Evolutionary conservation across 2,329 filamentous ascomycete genomes (phyloP), one percentile per base, ranked within the genome.

Genomic region (Orbilia blumenaviensis): DNA sequence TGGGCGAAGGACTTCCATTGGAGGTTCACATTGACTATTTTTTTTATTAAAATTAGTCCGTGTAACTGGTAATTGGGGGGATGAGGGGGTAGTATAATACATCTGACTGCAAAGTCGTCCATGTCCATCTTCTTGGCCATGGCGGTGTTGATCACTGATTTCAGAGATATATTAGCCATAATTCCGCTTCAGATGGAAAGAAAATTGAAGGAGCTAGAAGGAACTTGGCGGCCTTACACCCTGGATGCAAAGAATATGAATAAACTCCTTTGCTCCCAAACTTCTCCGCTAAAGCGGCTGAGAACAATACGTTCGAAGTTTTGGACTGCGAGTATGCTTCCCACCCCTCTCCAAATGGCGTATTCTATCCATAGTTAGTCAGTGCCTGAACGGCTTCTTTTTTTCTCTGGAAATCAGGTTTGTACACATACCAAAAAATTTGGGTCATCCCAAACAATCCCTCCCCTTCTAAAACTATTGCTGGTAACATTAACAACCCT

Each of bases 251-350:
- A 1, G 81, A 81, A 52, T 84, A 85, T 0, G 83, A 80, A 48
- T 80, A 79, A 16, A 86, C 82, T 0, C 82, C 81, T 18, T 79
- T 79, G 3, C 52, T 66, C 0, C 79, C 72, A 25, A 84, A 76
- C 38, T 81, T 80, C 34, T 83, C 77, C 10, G 84, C 83, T 10
- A 86, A 80, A 10, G 80, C 82, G 25, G 84, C 69, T 0, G 82
- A 83, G 71, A 86, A 85, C 50, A 86, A 79, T 9, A 87, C 84
- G 64, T 87, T 86, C 1, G 85, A 86, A 29, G 85, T 85, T 80
- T 88, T 88, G 78, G 84, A 85, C 78, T 86, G 85, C 1, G 83
- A 84, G 74, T 88, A 88, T 1, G 85, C 85, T 0, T 81, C 78
- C 82, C 84, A 85, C 0, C 78, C 78, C 0, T 80, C 79, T 63